These are phyloP conservation scores for Ceratobasidium sp. DNA, from an alignment of 1,284 basidiomycete species.

Conservation along the genomic window DNA sequence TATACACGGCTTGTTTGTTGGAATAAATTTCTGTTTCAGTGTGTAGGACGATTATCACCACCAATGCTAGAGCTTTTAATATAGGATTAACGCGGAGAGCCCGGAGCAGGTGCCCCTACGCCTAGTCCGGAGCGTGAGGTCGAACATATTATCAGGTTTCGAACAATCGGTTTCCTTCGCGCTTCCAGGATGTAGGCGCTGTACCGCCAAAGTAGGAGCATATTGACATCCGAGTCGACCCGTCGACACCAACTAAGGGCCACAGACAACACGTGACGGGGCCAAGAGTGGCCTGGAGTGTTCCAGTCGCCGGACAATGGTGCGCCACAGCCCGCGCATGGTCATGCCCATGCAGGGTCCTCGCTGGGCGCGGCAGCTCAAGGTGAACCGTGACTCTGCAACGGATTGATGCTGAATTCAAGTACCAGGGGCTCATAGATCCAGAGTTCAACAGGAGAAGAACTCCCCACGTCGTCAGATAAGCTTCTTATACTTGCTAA, in stretches of 20 bases:
- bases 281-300: constrained; percentile 79
- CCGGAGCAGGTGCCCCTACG: constrained; percentile 18
- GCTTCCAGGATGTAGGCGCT: constrained; percentile 57
- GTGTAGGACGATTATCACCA: no score
- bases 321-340: no score
- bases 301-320: constrained; percentile 56
- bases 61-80: no score
- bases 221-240: constrained; percentile 28
- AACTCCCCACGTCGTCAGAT: no score
- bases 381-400: no score
- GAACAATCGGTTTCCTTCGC: constrained; percentile 71
- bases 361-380: no score
- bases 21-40: no score
- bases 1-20: neutral
- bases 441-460: no score
- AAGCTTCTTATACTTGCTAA: no score
- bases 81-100: constrained; percentile 31
- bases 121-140: constrained; percentile 41
- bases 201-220: constrained; percentile 44
- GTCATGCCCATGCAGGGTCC: no score
- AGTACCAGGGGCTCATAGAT: no score
- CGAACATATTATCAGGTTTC: constrained; percentile 76
- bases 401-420: no score
- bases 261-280: constrained; percentile 76
- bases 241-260: constrained; percentile 56